These are phyloP conservation scores for Coleophoma eucalyptorum DNA, from an alignment of 2,329 filamentous ascomycete genomes.

Conservation along the genomic window DNA sequence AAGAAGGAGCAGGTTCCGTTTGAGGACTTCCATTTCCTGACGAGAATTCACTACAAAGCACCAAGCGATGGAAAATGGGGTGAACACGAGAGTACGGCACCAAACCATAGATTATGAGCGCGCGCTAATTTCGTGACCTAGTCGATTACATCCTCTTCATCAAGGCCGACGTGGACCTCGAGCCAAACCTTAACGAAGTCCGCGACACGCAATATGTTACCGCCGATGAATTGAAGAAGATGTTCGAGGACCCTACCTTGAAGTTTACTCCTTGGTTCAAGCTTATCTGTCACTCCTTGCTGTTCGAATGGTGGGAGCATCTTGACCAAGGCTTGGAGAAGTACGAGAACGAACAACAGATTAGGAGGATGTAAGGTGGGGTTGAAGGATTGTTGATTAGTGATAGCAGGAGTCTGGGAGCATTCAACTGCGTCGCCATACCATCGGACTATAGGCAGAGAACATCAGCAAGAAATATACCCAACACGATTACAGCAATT, in stretches of 20 bases:
- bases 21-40: slow-evolving; percentile 90
- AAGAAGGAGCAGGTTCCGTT: slow-evolving; percentile 83
- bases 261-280: slow-evolving; percentile 99
- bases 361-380: slow-evolving; percentile 69
- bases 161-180: slow-evolving; percentile 82
- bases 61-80: slow-evolving; percentile 98
- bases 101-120: neutral
- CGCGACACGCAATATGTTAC: slow-evolving; percentile 81
- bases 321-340: slow-evolving; percentile 78
- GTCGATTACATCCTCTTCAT: slow-evolving; percentile 99
- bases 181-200: slow-evolving; percentile 84
- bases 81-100: slow-evolving; percentile 85
- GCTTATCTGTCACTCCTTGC: slow-evolving; percentile 95
- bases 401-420: neutral
- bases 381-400: neutral
- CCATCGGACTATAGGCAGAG: neutral
- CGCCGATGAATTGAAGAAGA: slow-evolving; percentile 74
- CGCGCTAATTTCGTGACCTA: slow-evolving; percentile 30
- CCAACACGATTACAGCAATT: neutral
- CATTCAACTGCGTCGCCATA: too few relatives aligned
- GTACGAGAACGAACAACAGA: slow-evolving; percentile 81
- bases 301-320: slow-evolving; percentile 96
- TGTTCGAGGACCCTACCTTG: slow-evolving; percentile 76
- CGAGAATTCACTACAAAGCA: slow-evolving; percentile 96
- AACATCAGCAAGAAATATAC: neutral